Evolutionary conservation across 2,329 filamentous ascomycete genomes (phyloP).

Genomic region (Monilinia fructicola): DNA sequence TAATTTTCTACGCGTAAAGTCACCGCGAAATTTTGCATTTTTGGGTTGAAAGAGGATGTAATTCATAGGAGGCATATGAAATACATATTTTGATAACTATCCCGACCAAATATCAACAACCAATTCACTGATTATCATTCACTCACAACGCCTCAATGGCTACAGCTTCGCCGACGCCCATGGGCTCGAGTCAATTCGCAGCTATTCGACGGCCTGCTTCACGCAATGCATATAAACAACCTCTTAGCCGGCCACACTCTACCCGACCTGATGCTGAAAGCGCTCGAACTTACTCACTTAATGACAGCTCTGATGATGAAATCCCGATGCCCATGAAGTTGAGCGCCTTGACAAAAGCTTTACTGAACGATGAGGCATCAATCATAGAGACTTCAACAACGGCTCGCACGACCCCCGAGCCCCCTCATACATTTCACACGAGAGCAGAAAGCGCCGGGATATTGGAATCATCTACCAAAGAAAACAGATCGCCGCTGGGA

Average conservation of each 20-base stretch:
- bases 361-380: constrained; percentile 62
- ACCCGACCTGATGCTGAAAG: constrained; percentile 28
- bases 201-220: constrained; percentile 53
- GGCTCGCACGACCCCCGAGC: constrained; percentile 29
- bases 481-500: constrained; percentile 25
- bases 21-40: constrained; percentile 34
- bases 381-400: constrained; percentile 32
- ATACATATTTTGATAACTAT: constrained; percentile 24
- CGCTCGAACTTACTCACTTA: constrained; percentile 53
- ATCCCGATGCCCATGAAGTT: constrained; percentile 86
- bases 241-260: constrained; percentile 47
- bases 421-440: constrained; percentile 25
- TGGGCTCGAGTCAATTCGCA: constrained; percentile 50
- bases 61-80: constrained; percentile 30
- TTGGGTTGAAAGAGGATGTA: constrained; percentile 28
- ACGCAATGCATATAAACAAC: constrained; percentile 54
- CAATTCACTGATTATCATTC: not conserved
- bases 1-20: constrained; percentile 16
- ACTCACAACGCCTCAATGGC: constrained; percentile 45
- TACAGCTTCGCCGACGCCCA: constrained; percentile 56
- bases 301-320: constrained; percentile 94
- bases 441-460: constrained; percentile 28
- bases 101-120: constrained; percentile 22
- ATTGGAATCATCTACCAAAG: constrained; percentile 18
- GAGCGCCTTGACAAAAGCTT: constrained; percentile 85